A percentile compares a stretch with the other conserved stretches of the same genome.
These are phyloP conservation scores for Saccharomycopsis fibuligera DNA, from an alignment of 805 yeast genomes.

Conservation along the genomic window DNA sequence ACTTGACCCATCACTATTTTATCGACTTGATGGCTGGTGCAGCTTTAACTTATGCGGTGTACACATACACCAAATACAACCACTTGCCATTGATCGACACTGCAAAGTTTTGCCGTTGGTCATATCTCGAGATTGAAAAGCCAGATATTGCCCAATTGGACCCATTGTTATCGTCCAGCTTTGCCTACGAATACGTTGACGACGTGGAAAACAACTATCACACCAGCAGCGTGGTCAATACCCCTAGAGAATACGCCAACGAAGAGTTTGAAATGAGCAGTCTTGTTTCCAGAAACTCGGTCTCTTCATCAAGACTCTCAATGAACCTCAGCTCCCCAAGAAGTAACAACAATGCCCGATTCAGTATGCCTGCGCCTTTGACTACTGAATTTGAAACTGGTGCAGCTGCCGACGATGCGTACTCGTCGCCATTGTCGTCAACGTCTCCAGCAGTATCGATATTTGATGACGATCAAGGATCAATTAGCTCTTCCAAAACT, in stretches of 20 bases:
- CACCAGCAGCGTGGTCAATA: not conserved
- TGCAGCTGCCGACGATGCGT: not conserved
- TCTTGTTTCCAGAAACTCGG: conserved; percentile 16
- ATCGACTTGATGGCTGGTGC: conserved; percentile 95
- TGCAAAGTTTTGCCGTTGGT: conserved; percentile 63
- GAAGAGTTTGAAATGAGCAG: conserved; percentile 20
- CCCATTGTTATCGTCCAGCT: conserved; percentile 13
- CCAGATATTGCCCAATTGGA: conserved; percentile 18
- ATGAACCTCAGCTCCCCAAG: not conserved
- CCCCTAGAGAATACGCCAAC: conserved; percentile 5
- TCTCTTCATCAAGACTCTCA: conserved; percentile 14
- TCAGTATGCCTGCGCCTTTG: no score
- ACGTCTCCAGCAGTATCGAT: conserved; percentile 9
- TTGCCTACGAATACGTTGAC: conserved; percentile 3
- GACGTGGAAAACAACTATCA: conserved; percentile 13
- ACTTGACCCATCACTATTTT: conserved; percentile 93
- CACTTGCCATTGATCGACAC: conserved; percentile 56
- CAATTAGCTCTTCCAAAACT: conserved; percentile 10
- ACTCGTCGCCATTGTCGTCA: not conserved
- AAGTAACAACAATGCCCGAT: not conserved
- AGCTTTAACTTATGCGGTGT: conserved; percentile 58
- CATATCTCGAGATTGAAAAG: conserved; percentile 40
- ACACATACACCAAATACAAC: conserved; percentile 50
- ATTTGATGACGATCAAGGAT: conserved; percentile 6
- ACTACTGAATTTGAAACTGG: not conserved